phyloP scores from a whole-genome alignment of 108 stramenopile species.

The Poteriospumella lacustris region DNA sequence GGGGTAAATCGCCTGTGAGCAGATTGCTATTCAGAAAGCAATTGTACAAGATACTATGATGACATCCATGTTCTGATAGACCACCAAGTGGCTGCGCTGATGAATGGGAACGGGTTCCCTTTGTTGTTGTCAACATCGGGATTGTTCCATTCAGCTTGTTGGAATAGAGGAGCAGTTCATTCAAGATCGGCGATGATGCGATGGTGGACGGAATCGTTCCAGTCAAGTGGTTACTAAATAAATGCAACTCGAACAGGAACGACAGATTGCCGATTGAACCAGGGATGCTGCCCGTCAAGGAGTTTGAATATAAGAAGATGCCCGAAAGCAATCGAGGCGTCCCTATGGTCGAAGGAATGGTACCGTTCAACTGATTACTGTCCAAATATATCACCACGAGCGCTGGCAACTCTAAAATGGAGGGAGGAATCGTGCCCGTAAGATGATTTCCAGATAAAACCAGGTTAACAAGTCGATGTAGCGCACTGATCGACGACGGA shows the following conservation, averaged over 20 bases:
- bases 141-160: background rate
- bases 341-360: background rate
- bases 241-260: background rate
- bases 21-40: too few species aligned
- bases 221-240: background rate
- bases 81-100: too few species aligned
- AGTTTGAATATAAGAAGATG: too few species aligned
- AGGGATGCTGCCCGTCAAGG: background rate
- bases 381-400: background rate
- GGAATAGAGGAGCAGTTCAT: background rate
- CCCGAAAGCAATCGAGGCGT: too few species aligned
- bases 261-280: background rate
- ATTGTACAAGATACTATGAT: too few species aligned
- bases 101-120: too few species aligned
- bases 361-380: background rate
- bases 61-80: too few species aligned
- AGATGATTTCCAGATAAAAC: background rate
- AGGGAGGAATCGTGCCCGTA: background rate
- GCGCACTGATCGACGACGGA: background rate
- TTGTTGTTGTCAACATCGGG: too few species aligned
- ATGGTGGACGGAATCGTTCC: slow-evolving; percentile 1
- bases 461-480: background rate
- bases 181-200: background rate
- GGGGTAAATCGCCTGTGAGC: too few species aligned
- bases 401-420: background rate